Evolutionary conservation across 2,329 filamentous ascomycete species (phyloP), one percentile per base, ranked within the genome.

Genomic region (Ascochyta pisi): DNA sequence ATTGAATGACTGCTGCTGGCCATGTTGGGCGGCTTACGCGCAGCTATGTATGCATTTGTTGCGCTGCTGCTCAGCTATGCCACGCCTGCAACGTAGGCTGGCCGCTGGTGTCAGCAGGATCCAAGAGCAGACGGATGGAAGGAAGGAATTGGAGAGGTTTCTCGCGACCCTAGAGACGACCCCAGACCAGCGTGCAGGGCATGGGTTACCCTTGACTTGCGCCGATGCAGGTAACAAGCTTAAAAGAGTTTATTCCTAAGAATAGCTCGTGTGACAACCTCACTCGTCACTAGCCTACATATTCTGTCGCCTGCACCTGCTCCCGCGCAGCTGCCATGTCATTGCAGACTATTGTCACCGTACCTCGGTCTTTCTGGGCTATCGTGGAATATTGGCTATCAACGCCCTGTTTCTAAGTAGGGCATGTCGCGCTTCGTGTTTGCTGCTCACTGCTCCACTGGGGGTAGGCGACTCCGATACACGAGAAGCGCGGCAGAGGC

Each of bases 221-320:
- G 38, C 33, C 29, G 38, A 56, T 38, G 53, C 47, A 56, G 53
- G 37, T 38, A 50, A 57, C 62, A 66, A 61, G 65, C 66, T 67
- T 68, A 66, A 64, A 63, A 61, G 66, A 70, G 64, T 62, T 62
- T 66, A 70, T 70, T 56, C 63, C 70, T 73, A 73, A 66, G 64
- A 68, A 69, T 73, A 73, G 68, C 49, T n/a, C 26, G 19, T 37
- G 29, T 31, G 24, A 55, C 42, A 46, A 37, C 55, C 58, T 51
- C 40, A 56, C 24, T 35, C 24, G 38, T 56, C 42, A 29, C 22
- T 56, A 56, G 53, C 43, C 38, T 66, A 66, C 61, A 64, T 58
- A 58, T 65, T 56, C 57, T 54, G 58, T 71, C 63, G 69, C 59
- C 61, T 73, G 61, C 61, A 66, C 59, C 61, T 72, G 66, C 68